A percentile compares a stretch with the other conserved stretches of the same genome.
These are phyloP conservation scores for Geosmithia putterillii DNA, from an alignment of 2,329 filamentous ascomycete genomes.

Conservation along the genomic window DNA sequence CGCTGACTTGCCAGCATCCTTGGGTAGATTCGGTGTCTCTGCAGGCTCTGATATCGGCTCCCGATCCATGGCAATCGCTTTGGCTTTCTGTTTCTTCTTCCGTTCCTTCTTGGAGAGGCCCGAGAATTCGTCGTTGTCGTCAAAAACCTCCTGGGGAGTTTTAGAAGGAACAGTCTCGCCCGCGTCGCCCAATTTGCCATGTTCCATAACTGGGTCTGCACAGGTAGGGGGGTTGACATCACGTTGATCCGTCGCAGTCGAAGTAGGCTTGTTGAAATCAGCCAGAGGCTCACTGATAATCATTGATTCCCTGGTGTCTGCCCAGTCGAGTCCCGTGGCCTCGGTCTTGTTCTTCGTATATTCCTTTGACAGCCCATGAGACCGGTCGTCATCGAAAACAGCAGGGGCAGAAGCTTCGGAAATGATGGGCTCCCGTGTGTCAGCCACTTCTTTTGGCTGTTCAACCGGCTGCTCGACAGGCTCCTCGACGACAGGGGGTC, in stretches of 20 bases:
- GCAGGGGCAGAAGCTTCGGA: background rate
- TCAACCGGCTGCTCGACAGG: too few species aligned
- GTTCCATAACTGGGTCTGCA: background rate
- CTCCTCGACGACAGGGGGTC: background rate
- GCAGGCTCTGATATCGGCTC: conserved; percentile 2
- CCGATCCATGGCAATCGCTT: conserved; percentile 6
- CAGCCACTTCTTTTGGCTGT: background rate
- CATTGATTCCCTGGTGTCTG: background rate
- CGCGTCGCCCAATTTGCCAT: background rate
- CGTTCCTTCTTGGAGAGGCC: conserved; percentile 20
- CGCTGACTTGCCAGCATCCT: background rate
- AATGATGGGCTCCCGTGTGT: background rate
- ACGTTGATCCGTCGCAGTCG: background rate
- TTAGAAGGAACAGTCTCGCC: background rate
- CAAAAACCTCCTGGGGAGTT: background rate
- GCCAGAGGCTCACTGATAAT: background rate
- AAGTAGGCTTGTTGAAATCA: background rate
- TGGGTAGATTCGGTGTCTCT: background rate
- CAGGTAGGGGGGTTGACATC: background rate
- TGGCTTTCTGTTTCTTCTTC: conserved; percentile 19
- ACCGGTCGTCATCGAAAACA: background rate
- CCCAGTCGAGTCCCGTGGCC: background rate
- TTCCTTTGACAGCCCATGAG: background rate
- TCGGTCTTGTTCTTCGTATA: conserved; percentile 8
- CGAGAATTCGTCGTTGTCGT: background rate